Base-by-base conservation (phyloP, 352 stramenopile genomes). In the Pythium phragmitis region DNA sequence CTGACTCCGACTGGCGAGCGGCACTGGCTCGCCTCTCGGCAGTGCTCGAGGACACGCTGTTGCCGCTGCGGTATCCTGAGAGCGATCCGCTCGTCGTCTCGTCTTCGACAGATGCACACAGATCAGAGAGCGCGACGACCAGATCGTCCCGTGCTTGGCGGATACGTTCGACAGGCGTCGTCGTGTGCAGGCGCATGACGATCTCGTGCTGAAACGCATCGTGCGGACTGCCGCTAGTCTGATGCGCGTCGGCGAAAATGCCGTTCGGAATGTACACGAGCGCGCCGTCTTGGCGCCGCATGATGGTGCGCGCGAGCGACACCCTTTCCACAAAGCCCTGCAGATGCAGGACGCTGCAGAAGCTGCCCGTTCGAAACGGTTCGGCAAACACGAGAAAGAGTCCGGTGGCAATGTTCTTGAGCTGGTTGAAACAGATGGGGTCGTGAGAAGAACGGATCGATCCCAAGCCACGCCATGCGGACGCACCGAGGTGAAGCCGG, bases 301-400 rank as follows among this genome's bases (percentile, higher is more conserved):
- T 78, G 19, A 74, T 88, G 12, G 86, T 95, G 11, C 80, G 74
- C 3, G 83, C 77, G 26, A 95, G 79, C 41, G 86, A 92, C 21
- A 95, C 82, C 41, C 74, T 70, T 43, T 95, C 86, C 16, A 95
- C 87, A 60, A 86, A 85, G 2, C 86, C 86, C 14, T 74, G 41
- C 23, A 89, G 61, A 6, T 68, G 48, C 8, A 73, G 69, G 28
- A 93, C 75, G 37, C 75, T 65, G 52, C 85, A 88, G 50, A 82
- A 69, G 50, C 81, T 92, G 2, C 84, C 84, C 0, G 79, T 89
- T 23, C 82, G 79, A 45, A 95, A 92, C 0, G 86, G 86, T 63
- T 95, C 86, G 13, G 84, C 80, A 60, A 91, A 95, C 61, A 93
- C 89, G 23, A 95, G 74, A 50, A 93, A 95, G 23, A 95, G 74